Conservation (phyloP, 257 asterid species). For the Gentiana macrophylla region DNA sequence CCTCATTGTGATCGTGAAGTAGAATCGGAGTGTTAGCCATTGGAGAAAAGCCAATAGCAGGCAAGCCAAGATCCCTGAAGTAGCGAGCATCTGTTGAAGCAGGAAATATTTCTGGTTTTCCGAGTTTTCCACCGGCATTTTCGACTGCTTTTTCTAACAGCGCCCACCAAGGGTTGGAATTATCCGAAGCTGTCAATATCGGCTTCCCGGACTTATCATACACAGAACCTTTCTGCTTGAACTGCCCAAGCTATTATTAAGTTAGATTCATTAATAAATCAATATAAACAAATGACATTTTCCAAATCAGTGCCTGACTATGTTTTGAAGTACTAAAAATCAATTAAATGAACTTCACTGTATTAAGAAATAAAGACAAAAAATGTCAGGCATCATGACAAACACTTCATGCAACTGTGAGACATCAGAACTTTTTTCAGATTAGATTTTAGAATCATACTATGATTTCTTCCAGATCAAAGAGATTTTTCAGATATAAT, state of each 20-base stretch:
- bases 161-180: slow-evolving; percentile 91
- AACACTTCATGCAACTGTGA: too few species aligned
- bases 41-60: slow-evolving; percentile 95
- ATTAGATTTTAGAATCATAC: too few species aligned
- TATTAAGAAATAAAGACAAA: too few species aligned
- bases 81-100: slow-evolving; percentile 91
- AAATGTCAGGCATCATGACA: too few species aligned
- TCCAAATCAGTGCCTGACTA: too few species aligned
- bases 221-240: slow-evolving; percentile 44
- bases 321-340: too few species aligned
- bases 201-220: slow-evolving; percentile 61
- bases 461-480: too few species aligned
- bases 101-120: slow-evolving; percentile 82
- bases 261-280: slow-evolving; percentile 21
- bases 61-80: slow-evolving; percentile 65
- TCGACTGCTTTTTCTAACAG: slow-evolving; percentile 57
- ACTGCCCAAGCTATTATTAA: slow-evolving; percentile 41
- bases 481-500: too few species aligned
- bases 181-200: slow-evolving; percentile 46
- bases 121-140: slow-evolving; percentile 58
- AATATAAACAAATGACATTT: slow-evolving; percentile 4
- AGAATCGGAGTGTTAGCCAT: slow-evolving; percentile 95
- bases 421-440: too few species aligned
- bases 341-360: too few species aligned
- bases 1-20: slow-evolving; percentile 98